Evolutionary conservation across 2,329 filamentous ascomycete genomes (phyloP).

Genomic region (Phyllosticta ampelicida): DNA sequence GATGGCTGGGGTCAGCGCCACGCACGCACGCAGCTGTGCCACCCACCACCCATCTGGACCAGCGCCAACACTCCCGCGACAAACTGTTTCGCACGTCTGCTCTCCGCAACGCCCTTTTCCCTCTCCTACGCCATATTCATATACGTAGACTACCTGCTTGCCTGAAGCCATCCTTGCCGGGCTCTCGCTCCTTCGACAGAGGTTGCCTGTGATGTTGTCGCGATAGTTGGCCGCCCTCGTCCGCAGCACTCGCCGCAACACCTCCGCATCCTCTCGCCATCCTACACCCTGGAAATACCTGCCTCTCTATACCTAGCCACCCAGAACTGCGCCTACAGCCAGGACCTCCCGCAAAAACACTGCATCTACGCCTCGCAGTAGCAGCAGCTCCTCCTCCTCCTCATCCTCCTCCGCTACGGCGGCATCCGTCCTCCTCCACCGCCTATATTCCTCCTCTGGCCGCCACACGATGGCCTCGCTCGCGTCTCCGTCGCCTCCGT

Average conservation of each 20-base stretch:
- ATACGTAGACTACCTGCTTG: not conserved
- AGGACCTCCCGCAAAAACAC: not conserved
- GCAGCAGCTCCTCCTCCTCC: too few species aligned
- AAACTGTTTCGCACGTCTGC: too few species aligned
- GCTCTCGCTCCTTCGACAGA: not conserved
- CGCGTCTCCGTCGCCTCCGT: conserved; percentile 28
- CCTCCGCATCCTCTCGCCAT: not conserved
- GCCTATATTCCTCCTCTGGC: not conserved
- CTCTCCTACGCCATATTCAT: not conserved
- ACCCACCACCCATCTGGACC: not conserved
- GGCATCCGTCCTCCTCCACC: not conserved
- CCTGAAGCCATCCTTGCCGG: not conserved
- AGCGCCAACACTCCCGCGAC: not conserved
- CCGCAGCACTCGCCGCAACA: not conserved
- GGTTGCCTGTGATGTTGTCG: not conserved
- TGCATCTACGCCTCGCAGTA: not conserved
- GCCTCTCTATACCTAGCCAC: not conserved
- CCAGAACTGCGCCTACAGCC: not conserved
- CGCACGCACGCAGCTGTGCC: not conserved
- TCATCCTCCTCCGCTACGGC: not conserved
- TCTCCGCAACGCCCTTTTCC: not conserved
- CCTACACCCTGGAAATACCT: not conserved
- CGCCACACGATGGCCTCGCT: conserved; percentile 25
- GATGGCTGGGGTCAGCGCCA: not conserved
- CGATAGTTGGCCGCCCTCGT: conserved; percentile 1